Evolutionary conservation across 768 basidiomycete species (phyloP).

Genomic region (Xerocomellus amylosporus): DNA sequence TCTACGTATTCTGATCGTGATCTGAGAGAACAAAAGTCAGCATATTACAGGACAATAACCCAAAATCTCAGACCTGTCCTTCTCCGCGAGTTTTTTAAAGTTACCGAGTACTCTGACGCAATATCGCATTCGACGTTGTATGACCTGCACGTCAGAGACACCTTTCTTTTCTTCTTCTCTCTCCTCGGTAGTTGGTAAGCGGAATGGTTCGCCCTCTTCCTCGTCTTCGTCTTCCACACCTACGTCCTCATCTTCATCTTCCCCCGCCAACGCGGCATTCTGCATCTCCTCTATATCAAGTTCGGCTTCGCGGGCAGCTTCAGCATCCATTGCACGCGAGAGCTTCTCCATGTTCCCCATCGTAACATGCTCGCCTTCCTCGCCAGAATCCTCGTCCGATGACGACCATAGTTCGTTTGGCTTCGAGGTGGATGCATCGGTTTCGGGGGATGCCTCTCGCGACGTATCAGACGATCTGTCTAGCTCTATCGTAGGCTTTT

Average conservation of each 20-base stretch:
- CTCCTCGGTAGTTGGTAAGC: slow-evolving; percentile 68
- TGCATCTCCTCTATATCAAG: slow-evolving; percentile 66
- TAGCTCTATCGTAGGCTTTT: slow-evolving; percentile 19
- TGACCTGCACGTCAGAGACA: slow-evolving; percentile 69
- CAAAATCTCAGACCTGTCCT: slow-evolving; percentile 50
- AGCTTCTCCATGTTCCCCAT: slow-evolving; percentile 80
- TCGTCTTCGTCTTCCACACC: slow-evolving; percentile 40
- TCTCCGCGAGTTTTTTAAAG: slow-evolving; percentile 64
- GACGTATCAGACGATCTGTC: slow-evolving; percentile 29
- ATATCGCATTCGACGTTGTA: slow-evolving; percentile 78
- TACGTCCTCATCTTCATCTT: slow-evolving; percentile 47
- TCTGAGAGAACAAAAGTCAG: slow-evolving; percentile 39
- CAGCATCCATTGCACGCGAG: slow-evolving; percentile 72
- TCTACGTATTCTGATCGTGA: slow-evolving; percentile 86
- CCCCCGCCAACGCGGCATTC: slow-evolving; percentile 47
- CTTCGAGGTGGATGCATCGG: slow-evolving; percentile 19
- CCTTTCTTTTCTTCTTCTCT: slow-evolving; percentile 66
- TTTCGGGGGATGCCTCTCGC: slow-evolving; percentile 47
- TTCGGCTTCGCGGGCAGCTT: slow-evolving; percentile 64
- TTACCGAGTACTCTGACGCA: slow-evolving; percentile 70
- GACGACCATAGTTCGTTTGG: slow-evolving; percentile 36
- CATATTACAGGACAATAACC: background rate
- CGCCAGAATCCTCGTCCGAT: slow-evolving; percentile 42
- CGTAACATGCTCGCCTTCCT: slow-evolving; percentile 59
- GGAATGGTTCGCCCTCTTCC: slow-evolving; percentile 45